Conservation (phyloP, 1,284 basidiomycete species). For the Ganoderma meredithae region DNA sequence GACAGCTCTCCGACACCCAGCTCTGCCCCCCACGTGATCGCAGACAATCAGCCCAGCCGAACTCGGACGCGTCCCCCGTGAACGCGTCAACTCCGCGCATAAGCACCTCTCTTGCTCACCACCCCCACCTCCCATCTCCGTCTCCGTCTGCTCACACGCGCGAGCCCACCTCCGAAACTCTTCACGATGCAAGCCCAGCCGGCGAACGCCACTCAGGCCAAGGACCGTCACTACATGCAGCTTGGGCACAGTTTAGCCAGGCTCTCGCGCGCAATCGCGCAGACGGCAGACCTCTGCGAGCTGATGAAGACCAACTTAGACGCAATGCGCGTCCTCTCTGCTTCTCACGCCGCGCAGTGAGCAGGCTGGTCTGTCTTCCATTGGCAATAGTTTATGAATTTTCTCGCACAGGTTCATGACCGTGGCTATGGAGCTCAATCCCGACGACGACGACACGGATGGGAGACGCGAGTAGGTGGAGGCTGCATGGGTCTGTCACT, state of each 20-base stretch:
- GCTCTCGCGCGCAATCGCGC: constrained; percentile 65
- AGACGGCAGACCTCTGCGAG: constrained; percentile 76
- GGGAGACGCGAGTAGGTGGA: neutral
- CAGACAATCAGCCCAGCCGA: neutral
- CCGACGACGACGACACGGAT: constrained; percentile 47
- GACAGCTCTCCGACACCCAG: neutral
- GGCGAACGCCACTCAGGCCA: constrained; percentile 72
- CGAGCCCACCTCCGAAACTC: neutral
- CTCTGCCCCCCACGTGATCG: constrained; percentile 12
- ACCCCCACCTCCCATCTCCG: constrained; percentile 1
- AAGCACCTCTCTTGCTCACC: neutral
- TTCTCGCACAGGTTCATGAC: constrained; percentile 64
- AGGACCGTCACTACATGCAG: constrained; percentile 76
- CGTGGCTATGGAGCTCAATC: constrained; percentile 61
- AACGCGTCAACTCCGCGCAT: neutral
- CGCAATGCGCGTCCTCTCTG: constrained; percentile 75
- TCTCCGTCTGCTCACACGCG: constrained; percentile 2
- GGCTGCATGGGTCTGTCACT: neutral
- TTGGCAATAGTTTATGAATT: neutral
- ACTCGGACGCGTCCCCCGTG: neutral
- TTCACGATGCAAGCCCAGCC: constrained; percentile 42
- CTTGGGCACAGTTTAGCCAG: constrained; percentile 66
- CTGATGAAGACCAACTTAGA: constrained; percentile 73
- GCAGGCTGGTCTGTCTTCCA: constrained; percentile 32
- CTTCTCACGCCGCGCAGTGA: constrained; percentile 76